Evolutionary conservation across 116 monocot genomes (phyloP), one percentile per base, ranked within the genome.

Genomic region (Dioscorea cayenensis): DNA sequence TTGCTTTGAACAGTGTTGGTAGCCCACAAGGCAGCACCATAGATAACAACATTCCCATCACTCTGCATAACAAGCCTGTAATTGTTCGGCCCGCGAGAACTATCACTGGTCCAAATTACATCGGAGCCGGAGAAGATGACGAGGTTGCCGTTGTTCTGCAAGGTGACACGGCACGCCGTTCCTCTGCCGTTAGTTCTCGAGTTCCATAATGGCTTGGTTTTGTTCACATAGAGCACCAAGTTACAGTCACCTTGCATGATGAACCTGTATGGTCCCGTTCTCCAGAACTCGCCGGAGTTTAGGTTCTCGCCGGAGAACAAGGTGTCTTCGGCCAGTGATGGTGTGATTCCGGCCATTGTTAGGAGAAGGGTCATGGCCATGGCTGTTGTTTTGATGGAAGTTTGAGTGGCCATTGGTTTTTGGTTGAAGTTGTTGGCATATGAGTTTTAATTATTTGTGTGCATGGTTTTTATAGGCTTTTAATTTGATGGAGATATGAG

Each of bases 181-280:
- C 75, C 75, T 59, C 60, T 14, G 28, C 60, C 32, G 72, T 63
- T 36, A 28, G 75, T 75, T 4, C 61, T 4, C 5, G 80, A 71
- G 22, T 61, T 28, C 72, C 80, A 80, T 36, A 80, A 17, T 1
- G 72, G 49, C 3, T 21, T 18, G 38, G 10, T 49, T 23, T 11
- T 17, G 80, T 66, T 64, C 28, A 55, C 66, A 75, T 75, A 76
- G 10, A 80, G 63, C 21, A 80, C 80, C 23, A 80, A 23, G 63
- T 80, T 80, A 62, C 75, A 80, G 80, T 80, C 80, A 0, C 11
- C 18, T 66, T 76, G 75, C 80, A 80, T 75, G 51, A 71, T 63
- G 36, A 80, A 51, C 1, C 7, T 32, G 71, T 71, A 80, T 8
- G 51, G 29, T n/a, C 32, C 67, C 72, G 29, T 63, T 51, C 51